Conservation (phyloP, 805 yeast species). For the Kregervanrija delftensis region DNA sequence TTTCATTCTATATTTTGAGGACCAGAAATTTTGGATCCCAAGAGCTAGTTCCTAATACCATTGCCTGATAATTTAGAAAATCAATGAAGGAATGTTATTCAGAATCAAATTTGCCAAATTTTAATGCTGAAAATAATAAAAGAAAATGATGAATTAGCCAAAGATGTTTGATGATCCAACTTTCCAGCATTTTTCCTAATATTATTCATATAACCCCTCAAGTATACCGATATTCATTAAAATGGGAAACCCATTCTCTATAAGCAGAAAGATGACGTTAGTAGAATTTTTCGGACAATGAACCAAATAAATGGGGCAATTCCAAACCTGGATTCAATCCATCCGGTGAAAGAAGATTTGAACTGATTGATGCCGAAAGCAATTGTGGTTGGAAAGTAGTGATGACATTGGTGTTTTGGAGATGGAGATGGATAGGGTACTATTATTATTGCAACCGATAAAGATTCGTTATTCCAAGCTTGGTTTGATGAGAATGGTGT, state of each 20-base stretch:
- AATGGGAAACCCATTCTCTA: conserved; percentile 76
- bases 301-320: conserved; percentile 25
- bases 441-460: conserved; percentile 63
- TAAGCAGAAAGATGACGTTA: conserved; percentile 51
- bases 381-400: conserved; percentile 61
- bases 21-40: conserved; percentile 52
- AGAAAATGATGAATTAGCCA: conserved; percentile 42
- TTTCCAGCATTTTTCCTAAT: conserved; percentile 73
- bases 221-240: conserved; percentile 75
- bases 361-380: conserved; percentile 91
- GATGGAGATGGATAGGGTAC: too few relatives aligned
- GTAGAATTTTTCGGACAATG: conserved; percentile 29
- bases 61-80: conserved; percentile 35
- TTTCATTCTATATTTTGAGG: conserved; percentile 65
- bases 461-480: conserved; percentile 10
- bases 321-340: conserved; percentile 62
- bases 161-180: conserved; percentile 64
- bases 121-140: conserved; percentile 10
- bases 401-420: conserved; percentile 29
- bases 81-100: too few relatives aligned
- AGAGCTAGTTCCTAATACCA: conserved; percentile 34
- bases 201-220: conserved; percentile 83
- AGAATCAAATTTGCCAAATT: conserved; percentile 16
- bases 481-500: conserved; percentile 15
- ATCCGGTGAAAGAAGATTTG: conserved; percentile 56